These are phyloP conservation scores for Nakataea oryzae DNA, from an alignment of 2,329 filamentous ascomycete species.

Conservation along the genomic window DNA sequence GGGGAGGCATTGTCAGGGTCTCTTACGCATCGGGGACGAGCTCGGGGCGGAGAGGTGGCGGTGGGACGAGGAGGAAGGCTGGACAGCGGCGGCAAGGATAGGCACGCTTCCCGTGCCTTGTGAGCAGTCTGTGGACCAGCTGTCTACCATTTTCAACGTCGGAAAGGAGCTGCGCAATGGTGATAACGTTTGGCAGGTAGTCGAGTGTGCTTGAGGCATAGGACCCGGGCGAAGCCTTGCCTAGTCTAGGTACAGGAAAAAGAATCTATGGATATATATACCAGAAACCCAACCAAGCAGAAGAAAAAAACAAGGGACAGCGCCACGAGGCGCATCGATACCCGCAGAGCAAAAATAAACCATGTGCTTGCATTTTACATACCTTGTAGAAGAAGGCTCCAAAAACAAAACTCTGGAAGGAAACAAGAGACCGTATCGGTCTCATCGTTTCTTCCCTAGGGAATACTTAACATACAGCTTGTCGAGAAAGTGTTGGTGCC, in stretches of 20 bases:
- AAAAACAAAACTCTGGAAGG: background rate
- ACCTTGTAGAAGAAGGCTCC: background rate
- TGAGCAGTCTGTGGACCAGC: slow-evolving; percentile 11
- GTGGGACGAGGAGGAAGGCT: slow-evolving; percentile 21
- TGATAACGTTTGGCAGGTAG: slow-evolving; percentile 8
- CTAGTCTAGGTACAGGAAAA: no score
- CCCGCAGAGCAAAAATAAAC: background rate
- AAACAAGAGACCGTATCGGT: background rate
- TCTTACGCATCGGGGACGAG: slow-evolving; percentile 32
- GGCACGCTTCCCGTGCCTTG: slow-evolving; percentile 25
- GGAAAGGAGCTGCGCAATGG: slow-evolving; percentile 11
- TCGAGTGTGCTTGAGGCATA: background rate
- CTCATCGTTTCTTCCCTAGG: background rate
- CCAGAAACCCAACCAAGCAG: background rate
- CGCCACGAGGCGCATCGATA: background rate
- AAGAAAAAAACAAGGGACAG: background rate
- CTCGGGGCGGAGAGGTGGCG: slow-evolving; percentile 46
- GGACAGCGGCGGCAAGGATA: slow-evolving; percentile 24
- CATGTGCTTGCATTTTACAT: background rate
- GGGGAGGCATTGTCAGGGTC: slow-evolving; percentile 44
- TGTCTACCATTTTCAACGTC: slow-evolving; percentile 7
- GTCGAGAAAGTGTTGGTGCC: slow-evolving; percentile 82
- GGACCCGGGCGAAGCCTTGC: no score
- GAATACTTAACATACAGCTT: slow-evolving; percentile 68
- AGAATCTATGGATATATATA: no score